These are phyloP conservation scores for Amanita molliuscula DNA, from an alignment of 768 basidiomycete genomes.

Conservation along the genomic window DNA sequence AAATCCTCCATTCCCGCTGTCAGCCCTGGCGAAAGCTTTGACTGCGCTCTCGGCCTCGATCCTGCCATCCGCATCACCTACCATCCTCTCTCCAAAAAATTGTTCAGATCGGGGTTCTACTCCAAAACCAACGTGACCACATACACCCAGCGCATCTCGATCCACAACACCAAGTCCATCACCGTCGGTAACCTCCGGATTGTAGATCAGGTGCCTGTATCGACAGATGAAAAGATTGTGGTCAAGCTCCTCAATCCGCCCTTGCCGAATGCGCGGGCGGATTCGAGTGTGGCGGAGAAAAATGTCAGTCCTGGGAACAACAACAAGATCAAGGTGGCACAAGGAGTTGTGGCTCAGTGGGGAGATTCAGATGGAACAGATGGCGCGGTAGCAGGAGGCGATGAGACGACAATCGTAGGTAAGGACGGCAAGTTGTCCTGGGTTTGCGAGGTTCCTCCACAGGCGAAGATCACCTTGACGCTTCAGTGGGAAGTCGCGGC, in stretches of 20 bases:
- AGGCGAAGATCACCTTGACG: slow-evolving; percentile 19
- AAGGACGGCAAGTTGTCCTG: slow-evolving; percentile 25
- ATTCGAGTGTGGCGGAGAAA: background rate
- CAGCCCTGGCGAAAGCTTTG: slow-evolving; percentile 28
- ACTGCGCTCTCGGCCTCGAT: slow-evolving; percentile 29
- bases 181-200: slow-evolving; percentile 18
- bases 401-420: slow-evolving; percentile 17
- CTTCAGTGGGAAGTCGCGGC: slow-evolving; percentile 25
- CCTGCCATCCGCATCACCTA: slow-evolving; percentile 28
- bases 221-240: slow-evolving; percentile 20
- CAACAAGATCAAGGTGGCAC: slow-evolving; percentile 13
- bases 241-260: slow-evolving; percentile 22
- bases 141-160: slow-evolving; percentile 25
- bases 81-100: slow-evolving; percentile 23
- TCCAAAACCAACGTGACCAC: slow-evolving; percentile 18
- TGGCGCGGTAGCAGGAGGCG: slow-evolving; percentile 11
- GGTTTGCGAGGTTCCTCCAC: slow-evolving; percentile 20
- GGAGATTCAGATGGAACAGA: slow-evolving; percentile 13
- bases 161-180: slow-evolving; percentile 24
- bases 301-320: background rate
- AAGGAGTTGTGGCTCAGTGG: slow-evolving; percentile 21
- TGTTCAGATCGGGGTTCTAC: slow-evolving; percentile 23
- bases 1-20: slow-evolving; percentile 22
- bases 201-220: slow-evolving; percentile 26
- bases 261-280: slow-evolving; percentile 6